Conservation (phyloP, 2,329 filamentous ascomycete genomes). For the Calonectria leucothoes region DNA sequence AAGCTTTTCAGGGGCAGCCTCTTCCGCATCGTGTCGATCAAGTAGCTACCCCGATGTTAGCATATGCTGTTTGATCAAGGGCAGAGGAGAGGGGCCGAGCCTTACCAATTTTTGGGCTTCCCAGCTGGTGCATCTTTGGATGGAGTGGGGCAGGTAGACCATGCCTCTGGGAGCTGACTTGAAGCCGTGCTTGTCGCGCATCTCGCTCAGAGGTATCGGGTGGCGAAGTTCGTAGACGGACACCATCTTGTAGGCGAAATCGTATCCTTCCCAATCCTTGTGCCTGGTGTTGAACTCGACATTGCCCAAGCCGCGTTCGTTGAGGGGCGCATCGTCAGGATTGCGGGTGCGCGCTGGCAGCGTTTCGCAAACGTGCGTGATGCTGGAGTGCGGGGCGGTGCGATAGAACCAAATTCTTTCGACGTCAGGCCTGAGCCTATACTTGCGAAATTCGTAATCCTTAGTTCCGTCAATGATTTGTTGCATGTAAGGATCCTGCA, state of each 20-base stretch:
- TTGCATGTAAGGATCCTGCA: slow-evolving; percentile 35
- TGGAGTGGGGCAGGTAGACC: neutral
- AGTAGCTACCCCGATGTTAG: neutral
- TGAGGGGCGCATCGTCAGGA: slow-evolving; percentile 18
- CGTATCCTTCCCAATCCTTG: slow-evolving; percentile 40
- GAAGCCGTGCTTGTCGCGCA: neutral
- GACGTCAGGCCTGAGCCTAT: slow-evolving; percentile 26
- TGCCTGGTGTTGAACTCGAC: slow-evolving; percentile 39
- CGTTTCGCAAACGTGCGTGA: slow-evolving; percentile 41
- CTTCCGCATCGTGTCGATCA: neutral
- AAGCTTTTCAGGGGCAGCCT: neutral
- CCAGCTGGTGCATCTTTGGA: neutral
- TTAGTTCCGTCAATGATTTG: slow-evolving; percentile 40
- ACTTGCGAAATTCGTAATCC: slow-evolving; percentile 40
- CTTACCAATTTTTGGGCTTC: neutral
- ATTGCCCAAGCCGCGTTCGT: slow-evolving; percentile 39
- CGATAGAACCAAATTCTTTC: slow-evolving; percentile 42
- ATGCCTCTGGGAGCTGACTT: neutral
- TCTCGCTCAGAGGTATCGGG: neutral
- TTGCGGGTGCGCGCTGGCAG: slow-evolving; percentile 30
- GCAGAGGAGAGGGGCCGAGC: neutral
- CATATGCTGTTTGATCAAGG: neutral
- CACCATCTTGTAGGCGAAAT: slow-evolving; percentile 42
- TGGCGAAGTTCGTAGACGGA: slow-evolving; percentile 33
- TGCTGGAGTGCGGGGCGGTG: slow-evolving; percentile 38